Base-by-base conservation (phyloP, 163 green algal genomes). In the Chloroidium sp. region DNA sequence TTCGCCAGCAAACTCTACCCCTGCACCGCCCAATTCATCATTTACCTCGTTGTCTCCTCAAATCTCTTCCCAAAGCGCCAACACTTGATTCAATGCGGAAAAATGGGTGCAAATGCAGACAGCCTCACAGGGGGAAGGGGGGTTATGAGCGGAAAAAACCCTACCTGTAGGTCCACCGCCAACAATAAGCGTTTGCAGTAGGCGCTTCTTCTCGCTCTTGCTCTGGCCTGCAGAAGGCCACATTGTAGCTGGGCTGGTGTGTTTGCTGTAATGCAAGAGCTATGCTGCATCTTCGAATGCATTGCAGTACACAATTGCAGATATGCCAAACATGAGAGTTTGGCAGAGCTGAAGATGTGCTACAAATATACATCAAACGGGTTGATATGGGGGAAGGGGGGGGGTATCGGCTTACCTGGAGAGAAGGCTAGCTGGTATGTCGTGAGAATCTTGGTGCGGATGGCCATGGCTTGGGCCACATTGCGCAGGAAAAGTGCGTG, bases 1-100 rank as follows among this genome's bases (percentile, higher is more conserved):
- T 85, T 96, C 93, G 60, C 91, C 92, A 2, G 92, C 90, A 86
- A 98, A 94, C 85, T 98, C 94, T 4, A 98, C 95, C 0, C 94
- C 94, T 62, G 82, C 82, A 72, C 6, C 6, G 67, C 67, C 67
- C 6, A 6, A 6, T 72, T 6, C 67, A 72, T 72, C 67, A 36
- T 36, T 36, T 36, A 36, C 36, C 36, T 36, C 36, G 36, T 36
- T 36, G 36, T 36, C 36, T 36, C 36, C 36, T 36, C 36, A 36
- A 36, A 36, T 36, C 36, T 36, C 36, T 36, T 36, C 36, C 67
- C 6, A 72, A 72, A 10, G 6, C 6, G 6, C 6, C 67, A 10
- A 72, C 6, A 10, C 67, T 72, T 72, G 67, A 6, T n/a, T 72
- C 67, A 72, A 10, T n/a, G 6, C 6, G 67, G 10, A 6, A n/a